phyloP scores from a whole-genome alignment of 257 asterid species.

The Lycium ferocissimum region DNA sequence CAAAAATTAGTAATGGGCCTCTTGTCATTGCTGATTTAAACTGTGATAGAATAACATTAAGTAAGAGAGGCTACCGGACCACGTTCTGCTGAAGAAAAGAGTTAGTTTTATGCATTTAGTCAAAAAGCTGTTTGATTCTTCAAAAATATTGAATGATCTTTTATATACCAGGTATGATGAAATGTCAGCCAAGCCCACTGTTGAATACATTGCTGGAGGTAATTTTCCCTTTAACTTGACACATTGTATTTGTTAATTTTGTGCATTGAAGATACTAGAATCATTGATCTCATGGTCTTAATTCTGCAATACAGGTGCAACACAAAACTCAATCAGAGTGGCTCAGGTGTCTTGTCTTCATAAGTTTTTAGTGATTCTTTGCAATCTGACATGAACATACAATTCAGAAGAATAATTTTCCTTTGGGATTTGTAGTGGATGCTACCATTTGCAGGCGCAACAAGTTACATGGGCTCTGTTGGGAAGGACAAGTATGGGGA shows the following conservation, averaged over 20 bases:
- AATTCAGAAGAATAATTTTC: constrained; percentile 10
- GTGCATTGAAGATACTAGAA: background rate
- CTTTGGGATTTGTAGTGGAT: constrained; percentile 50
- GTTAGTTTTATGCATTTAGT: background rate
- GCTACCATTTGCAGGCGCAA: constrained; percentile 76
- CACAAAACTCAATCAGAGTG: constrained; percentile 94
- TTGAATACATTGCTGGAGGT: constrained; percentile 99
- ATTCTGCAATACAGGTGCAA: constrained; percentile 69
- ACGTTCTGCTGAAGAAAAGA: background rate
- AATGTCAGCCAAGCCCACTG: constrained; percentile 73
- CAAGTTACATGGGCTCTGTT: constrained; percentile 72
- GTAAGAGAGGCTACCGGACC: background rate
- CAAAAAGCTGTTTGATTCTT: background rate
- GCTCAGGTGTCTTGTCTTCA: constrained; percentile 69
- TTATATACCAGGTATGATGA: constrained; percentile 79
- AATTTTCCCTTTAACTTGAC: constrained; percentile 25
- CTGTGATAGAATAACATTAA: background rate
- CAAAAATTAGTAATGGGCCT: background rate
- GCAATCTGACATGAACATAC: background rate
- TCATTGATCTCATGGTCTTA: background rate
- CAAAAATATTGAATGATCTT: background rate
- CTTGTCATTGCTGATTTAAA: background rate
- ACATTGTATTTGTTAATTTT: background rate
- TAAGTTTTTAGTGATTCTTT: constrained; percentile 18
- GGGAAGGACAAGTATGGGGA: constrained; percentile 87